phyloP scores from a whole-genome alignment of 192 early-diverging fungal genomes.

The Helicostylum pulchrum region DNA sequence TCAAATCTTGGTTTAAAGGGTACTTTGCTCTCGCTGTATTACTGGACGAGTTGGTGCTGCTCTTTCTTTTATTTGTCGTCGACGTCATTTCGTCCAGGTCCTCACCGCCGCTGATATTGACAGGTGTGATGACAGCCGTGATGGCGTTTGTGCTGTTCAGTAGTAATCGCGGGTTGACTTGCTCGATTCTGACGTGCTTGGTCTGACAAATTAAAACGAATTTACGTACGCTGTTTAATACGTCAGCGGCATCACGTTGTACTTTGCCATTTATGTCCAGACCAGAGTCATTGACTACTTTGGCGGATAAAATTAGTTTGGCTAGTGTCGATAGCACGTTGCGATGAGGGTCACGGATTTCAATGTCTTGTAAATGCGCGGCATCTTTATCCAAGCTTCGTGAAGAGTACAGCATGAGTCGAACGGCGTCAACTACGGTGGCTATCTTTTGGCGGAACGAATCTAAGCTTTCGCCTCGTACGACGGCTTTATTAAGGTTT shows the following conservation, averaged over 20 bases:
- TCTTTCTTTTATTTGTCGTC: not conserved
- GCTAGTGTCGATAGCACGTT: constrained; percentile 80
- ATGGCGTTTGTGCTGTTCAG: constrained; percentile 1
- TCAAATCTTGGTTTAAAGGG: constrained; percentile 26
- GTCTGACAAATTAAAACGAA: constrained; percentile 59
- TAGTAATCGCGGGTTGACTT: constrained; percentile 37
- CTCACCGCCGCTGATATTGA: not conserved
- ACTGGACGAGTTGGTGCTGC: not conserved
- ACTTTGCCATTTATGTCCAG: constrained; percentile 60
- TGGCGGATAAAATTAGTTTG: constrained; percentile 83
- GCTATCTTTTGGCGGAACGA: constrained; percentile 4
- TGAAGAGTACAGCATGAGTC: constrained; percentile 83
- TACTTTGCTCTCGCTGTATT: constrained; percentile 22
- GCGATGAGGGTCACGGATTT: constrained; percentile 69
- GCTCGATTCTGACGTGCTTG: constrained; percentile 35
- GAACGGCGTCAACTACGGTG: constrained; percentile 72
- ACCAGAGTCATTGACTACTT: constrained; percentile 66
- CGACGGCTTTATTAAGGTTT: constrained; percentile 10
- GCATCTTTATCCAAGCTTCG: constrained; percentile 70
- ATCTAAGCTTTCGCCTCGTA: constrained; percentile 3
- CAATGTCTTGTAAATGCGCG: constrained; percentile 56
- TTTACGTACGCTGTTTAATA: constrained; percentile 68
- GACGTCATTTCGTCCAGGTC: not conserved
- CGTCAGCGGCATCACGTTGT: constrained; percentile 70
- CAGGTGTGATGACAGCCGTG: not conserved